phyloP scores from a whole-genome alignment of 2,329 filamentous ascomycete species.

The Beauveria australis region DNA sequence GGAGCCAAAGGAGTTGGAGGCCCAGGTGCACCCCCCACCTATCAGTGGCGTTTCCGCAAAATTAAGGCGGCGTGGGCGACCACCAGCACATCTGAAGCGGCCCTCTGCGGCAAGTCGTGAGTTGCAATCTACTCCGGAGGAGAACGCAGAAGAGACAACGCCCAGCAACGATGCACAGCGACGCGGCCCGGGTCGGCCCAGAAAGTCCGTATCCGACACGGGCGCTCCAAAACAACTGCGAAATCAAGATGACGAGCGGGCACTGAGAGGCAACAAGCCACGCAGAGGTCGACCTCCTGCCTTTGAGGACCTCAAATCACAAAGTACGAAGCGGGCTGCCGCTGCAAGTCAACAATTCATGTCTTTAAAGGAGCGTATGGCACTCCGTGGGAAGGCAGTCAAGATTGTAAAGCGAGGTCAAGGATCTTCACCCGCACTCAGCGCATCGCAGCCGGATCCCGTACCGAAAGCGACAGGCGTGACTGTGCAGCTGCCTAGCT shows the following conservation, averaged over 20 bases:
- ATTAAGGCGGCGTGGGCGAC: slow-evolving; percentile 16
- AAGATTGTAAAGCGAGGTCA: slow-evolving; percentile 37
- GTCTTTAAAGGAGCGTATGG: slow-evolving; percentile 52
- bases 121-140: slow-evolving; percentile 14
- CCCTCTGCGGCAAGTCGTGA: slow-evolving; percentile 12
- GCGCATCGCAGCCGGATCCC: not conserved
- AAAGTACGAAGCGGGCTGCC: not conserved
- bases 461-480: not conserved
- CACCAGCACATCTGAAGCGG: slow-evolving; percentile 7
- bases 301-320: slow-evolving; percentile 11
- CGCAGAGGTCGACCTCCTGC: slow-evolving; percentile 19
- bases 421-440: not conserved
- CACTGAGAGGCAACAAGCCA: not conserved
- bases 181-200: slow-evolving; percentile 19
- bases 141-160: not conserved
- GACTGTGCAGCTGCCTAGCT: slow-evolving; percentile 3
- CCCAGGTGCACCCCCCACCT: not conserved
- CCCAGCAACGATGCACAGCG: slow-evolving; percentile 15
- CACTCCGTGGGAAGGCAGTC: slow-evolving; percentile 43
- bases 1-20: not conserved
- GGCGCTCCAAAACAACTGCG: slow-evolving; percentile 10
- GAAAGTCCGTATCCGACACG: slow-evolving; percentile 20
- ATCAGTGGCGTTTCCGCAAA: slow-evolving; percentile 1
- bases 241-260: not conserved
- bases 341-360: slow-evolving; percentile 30